Base-by-base conservation (phyloP, 352 stramenopile species). In the Phytopythium litorale region DNA sequence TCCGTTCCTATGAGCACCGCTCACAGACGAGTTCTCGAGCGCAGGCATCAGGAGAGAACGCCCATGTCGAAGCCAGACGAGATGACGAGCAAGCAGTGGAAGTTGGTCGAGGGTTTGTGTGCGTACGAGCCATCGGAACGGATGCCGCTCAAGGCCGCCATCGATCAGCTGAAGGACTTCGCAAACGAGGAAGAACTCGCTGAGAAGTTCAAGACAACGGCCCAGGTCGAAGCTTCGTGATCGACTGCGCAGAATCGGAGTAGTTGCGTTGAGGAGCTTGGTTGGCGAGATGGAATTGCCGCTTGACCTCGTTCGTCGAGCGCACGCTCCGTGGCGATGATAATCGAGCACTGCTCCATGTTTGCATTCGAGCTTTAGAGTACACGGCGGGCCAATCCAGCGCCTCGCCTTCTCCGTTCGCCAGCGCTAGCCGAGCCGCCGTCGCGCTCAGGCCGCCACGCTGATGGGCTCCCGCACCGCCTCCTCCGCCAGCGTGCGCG, bases 71-170 rank as follows among this genome's bases (percentile, higher is more conserved):
- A 38, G 4, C 48, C 45, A 8, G 46, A 46, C 19, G n/a, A 51
- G 15, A 54, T 56, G 45, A 56, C n/a, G 23, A 46, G 51, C 42
- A 33, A 40, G 21, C 28, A 28, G 18, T 63, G 57, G 57, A 3
- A 28, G 11, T 23, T 63, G 12, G 42, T 59, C 19, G 35, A 48
- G 38, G 13, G 16, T 4, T 50, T 59, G 53, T 50, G 53, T 21
- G 53, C 28, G 19, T 50, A 37, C 42, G 53, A 59, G 16, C 53
- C 53, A 16, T 51, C n/a, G 38, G 33, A 50, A 19, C 19, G 53
- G 28, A 55, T 55, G 49, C 49, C 15, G 9, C 30, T 45, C 32
- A 38, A 6, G 7, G 60, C 38, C 23, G 65, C 65, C 15, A 53
- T 71, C 50, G 23, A 55, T 7, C 23, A 28, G 6, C 23, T 55